These are phyloP conservation scores for Xanthoconium stramineum DNA, from an alignment of 768 basidiomycete species.

Conservation along the genomic window DNA sequence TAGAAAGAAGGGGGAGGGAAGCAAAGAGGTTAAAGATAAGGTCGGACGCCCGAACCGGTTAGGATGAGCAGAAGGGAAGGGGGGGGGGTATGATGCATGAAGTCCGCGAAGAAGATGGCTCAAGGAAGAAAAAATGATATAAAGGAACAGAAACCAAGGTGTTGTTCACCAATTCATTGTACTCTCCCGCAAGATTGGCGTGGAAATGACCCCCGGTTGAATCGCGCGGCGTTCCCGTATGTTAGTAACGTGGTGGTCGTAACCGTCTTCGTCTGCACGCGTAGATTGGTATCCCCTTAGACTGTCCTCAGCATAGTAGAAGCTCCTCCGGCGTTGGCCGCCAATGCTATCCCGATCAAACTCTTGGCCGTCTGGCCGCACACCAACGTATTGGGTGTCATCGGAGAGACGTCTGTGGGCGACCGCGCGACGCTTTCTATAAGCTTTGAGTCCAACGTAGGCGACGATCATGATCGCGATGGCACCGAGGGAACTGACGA, in stretches of 20 bases:
- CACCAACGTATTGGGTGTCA: conserved; percentile 35
- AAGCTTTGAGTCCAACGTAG: conserved; percentile 67
- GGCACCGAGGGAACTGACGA: conserved; percentile 78
- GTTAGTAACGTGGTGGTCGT: conserved; percentile 30
- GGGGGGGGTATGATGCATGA: conserved; percentile 13
- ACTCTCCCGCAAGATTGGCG: conserved; percentile 76
- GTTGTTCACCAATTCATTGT: conserved; percentile 76
- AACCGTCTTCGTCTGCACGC: conserved; percentile 36
- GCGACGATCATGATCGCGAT: conserved; percentile 69
- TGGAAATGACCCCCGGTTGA: conserved; percentile 61
- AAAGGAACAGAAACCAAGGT: neutral
- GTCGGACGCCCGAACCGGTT: neutral
- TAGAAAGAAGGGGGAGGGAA: neutral
- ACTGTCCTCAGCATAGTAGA: conserved; percentile 87
- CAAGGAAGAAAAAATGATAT: neutral
- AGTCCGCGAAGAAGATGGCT: conserved; percentile 9
- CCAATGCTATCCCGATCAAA: conserved; percentile 78
- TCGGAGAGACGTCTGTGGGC: conserved; percentile 75
- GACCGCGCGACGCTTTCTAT: conserved; percentile 63
- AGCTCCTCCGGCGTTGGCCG: conserved; percentile 68
- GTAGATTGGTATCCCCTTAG: conserved; percentile 55
- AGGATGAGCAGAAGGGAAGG: neutral
- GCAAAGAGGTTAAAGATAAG: conserved; percentile 4
- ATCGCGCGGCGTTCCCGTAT: conserved; percentile 62
- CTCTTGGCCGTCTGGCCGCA: conserved; percentile 61